A percentile compares a stretch with the other conserved stretches of the same genome.
Evolutionary conservation across 2,329 filamentous ascomycete genomes (phyloP).

Genomic region (Aureobasidium melanogenum): DNA sequence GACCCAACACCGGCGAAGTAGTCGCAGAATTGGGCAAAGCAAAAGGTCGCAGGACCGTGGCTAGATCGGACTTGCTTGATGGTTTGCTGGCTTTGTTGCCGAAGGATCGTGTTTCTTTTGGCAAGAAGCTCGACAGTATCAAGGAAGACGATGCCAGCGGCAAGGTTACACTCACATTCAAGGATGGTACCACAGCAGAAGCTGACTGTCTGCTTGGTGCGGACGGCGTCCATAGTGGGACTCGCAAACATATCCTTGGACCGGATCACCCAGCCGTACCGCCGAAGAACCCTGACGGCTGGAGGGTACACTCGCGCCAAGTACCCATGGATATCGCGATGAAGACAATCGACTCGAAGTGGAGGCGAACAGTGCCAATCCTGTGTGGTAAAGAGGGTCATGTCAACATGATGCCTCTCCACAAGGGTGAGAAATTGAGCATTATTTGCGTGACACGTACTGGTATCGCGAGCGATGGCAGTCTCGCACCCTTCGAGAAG

Average conservation of each 20-base stretch:
- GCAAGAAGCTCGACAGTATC: constrained; percentile 34
- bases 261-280: constrained; percentile 23
- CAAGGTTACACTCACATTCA: constrained; percentile 32
- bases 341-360: constrained; percentile 23
- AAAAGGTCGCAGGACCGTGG: constrained; percentile 30
- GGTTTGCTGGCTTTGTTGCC: constrained; percentile 40
- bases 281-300: constrained; percentile 25
- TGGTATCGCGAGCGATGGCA: constrained; percentile 9
- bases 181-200: constrained; percentile 36
- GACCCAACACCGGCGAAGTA: constrained; percentile 31
- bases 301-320: constrained; percentile 25
- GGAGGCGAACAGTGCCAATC: constrained; percentile 23
- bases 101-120: constrained; percentile 33
- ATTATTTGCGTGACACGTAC: constrained; percentile 11
- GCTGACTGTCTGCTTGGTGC: constrained; percentile 45
- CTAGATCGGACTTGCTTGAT: constrained; percentile 42
- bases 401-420: constrained; percentile 25
- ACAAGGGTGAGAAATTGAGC: constrained; percentile 19
- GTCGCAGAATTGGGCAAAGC: constrained; percentile 30
- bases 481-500: constrained; percentile 2
- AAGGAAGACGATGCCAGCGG: constrained; percentile 22
- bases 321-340: constrained; percentile 21
- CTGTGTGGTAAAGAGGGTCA: constrained; percentile 24
- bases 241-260: constrained; percentile 36
- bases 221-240: constrained; percentile 45